Percentiles rank a stretch among this genome's conserved stretches.
Conservation (phyloP, 148 eudicot genomes). For the Polygonum maritimum region DNA sequence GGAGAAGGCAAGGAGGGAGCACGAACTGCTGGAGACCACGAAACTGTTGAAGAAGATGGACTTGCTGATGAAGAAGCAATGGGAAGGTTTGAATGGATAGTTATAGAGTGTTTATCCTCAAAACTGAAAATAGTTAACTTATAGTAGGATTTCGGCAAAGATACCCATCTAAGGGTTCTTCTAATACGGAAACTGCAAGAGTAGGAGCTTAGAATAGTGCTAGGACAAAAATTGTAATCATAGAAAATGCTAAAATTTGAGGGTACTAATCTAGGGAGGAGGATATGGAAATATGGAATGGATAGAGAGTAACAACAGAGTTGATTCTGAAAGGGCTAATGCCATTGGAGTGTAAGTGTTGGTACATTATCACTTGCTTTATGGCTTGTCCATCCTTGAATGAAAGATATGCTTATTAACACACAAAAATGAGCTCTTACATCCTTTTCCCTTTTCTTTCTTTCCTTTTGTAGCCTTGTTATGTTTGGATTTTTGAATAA, state of each 20-base stretch:
- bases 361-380: background rate
- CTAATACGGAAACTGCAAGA: background rate
- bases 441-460: background rate
- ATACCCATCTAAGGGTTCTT: background rate
- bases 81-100: conserved; percentile 1
- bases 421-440: background rate
- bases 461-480: background rate
- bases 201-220: conserved; percentile 5
- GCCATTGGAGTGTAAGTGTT: background rate
- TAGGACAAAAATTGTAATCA: background rate
- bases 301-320: background rate
- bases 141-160: background rate
- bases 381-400: conserved; percentile 1
- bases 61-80: conserved; percentile 17
- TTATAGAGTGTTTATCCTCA: background rate
- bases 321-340: background rate
- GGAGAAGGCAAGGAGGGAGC: conserved; percentile 13
- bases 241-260: background rate
- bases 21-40: conserved; percentile 27
- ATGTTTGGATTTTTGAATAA: background rate
- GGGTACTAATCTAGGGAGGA: background rate
- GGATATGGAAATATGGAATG: background rate
- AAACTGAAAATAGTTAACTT: conserved; percentile 6
- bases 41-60: conserved; percentile 22
- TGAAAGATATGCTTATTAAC: background rate